Evolutionary conservation across 495 filamentous ascomycete species (phyloP).

Genomic region (Mytilinidion resinicola): DNA sequence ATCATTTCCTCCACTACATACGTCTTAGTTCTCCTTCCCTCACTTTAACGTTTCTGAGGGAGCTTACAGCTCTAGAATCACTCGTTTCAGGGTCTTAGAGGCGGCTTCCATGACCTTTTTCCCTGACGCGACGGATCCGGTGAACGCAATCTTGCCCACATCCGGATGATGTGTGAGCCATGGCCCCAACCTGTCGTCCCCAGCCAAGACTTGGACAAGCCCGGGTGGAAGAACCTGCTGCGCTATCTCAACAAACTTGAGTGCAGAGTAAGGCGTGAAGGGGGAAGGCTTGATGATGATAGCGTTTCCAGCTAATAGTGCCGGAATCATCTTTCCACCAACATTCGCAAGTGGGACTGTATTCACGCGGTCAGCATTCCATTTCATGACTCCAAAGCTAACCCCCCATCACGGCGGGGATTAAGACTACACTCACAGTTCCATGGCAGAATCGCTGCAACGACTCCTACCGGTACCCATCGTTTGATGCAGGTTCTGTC

Average conservation of each 20-base stretch:
- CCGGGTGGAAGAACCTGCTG: slow-evolving; percentile 46
- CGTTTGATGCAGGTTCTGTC: slow-evolving; percentile 35
- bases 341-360: slow-evolving; percentile 51
- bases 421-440: not conserved
- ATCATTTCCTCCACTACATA: slow-evolving; percentile 52
- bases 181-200: slow-evolving; percentile 36
- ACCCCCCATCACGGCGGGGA: not conserved
- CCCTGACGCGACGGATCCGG: slow-evolving; percentile 31
- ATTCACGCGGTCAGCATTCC: no score
- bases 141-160: slow-evolving; percentile 35
- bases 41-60: not conserved
- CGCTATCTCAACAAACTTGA: slow-evolving; percentile 58
- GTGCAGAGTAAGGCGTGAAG: slow-evolving; percentile 59
- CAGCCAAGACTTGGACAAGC: slow-evolving; percentile 55
- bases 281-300: slow-evolving; percentile 57
- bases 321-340: slow-evolving; percentile 49
- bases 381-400: slow-evolving; percentile 25
- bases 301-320: slow-evolving; percentile 54
- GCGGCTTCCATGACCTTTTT: slow-evolving; percentile 33
- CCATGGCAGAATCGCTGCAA: not conserved
- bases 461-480: not conserved
- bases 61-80: slow-evolving; percentile 47
- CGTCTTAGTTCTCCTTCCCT: not conserved
- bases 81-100: slow-evolving; percentile 33
- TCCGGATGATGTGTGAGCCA: slow-evolving; percentile 30